Conservation (phyloP, 208 protist genomes). For the Borovskyia barvae region DNA sequence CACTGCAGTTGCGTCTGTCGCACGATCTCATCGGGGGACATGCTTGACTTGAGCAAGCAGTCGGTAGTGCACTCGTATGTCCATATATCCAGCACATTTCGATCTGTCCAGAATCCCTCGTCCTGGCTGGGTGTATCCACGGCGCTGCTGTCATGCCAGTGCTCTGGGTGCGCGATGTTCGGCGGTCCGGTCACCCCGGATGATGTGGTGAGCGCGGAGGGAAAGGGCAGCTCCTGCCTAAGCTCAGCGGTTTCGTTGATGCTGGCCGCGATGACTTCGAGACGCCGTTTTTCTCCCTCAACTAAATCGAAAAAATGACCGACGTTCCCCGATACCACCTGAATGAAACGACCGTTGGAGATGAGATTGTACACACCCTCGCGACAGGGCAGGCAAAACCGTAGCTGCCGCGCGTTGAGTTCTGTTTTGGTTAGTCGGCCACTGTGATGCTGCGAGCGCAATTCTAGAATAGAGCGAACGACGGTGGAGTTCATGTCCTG, state of each 20-base stretch:
- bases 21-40: slow-evolving; percentile 28
- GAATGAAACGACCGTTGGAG: slow-evolving; percentile 37
- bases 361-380: slow-evolving; percentile 43
- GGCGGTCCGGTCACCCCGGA: no score
- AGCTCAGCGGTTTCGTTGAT: neutral
- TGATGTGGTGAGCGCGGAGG: neutral
- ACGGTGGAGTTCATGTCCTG: slow-evolving; percentile 20
- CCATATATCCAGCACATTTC: slow-evolving; percentile 25
- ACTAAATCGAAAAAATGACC: slow-evolving; percentile 39
- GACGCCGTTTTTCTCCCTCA: slow-evolving; percentile 22
- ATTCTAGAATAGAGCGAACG: slow-evolving; percentile 16
- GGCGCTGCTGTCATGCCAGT: neutral
- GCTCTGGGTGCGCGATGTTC: neutral
- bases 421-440: slow-evolving; percentile 23
- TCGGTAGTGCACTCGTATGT: slow-evolving; percentile 26
- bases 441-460: slow-evolving; percentile 14
- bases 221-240: no score
- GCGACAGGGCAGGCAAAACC: slow-evolving; percentile 31
- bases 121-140: neutral
- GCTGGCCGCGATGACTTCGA: slow-evolving; percentile 1
- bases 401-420: slow-evolving; percentile 20
- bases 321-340: slow-evolving; percentile 34
- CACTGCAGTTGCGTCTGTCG: slow-evolving; percentile 28
- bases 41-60: slow-evolving; percentile 13
- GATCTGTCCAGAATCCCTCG: slow-evolving; percentile 18